Evolutionary conservation across 306 rosid species (phyloP), one percentile per base, ranked within the genome.

Genomic region (Herpetospermum pedunculosum): DNA sequence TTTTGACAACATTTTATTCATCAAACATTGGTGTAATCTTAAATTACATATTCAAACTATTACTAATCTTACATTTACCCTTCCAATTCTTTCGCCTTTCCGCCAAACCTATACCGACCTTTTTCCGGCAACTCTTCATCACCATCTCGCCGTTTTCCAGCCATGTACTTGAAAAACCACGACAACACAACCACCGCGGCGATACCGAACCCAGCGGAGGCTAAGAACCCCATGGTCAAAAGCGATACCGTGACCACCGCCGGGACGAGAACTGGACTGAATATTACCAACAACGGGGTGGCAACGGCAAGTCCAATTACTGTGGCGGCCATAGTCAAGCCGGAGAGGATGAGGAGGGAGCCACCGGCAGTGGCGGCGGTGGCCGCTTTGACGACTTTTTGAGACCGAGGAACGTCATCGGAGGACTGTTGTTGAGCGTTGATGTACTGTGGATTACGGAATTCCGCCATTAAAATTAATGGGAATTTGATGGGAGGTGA

Each of bases 181-280:
- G 94, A 77, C 38, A 87, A 69, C 19, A 89, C 92, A 0, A 88
- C 87, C n/a, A 89, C 19, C 15, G 94, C 92, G 0, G 92, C 93
- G 32, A 85, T 89, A 0, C 97, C 90, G 3, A 93, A 84, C 0
- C 96, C 96, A 0, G 92, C 89, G 0, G 97, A 84, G 3, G 88
- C 75, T 48, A 91, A 48, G 76, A 93, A 93, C 38, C 98, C 98
- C 3, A 74, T 4, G 10, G 77, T 28, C 16, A 93, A 16, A 0
- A 93, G 79, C 0, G 80, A 70, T 4, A 78, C 80, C 0, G 87
- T 26, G 8, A 85, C 75, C 21, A 80, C 73, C 0, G 98, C 91
- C 0, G 98, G 96, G 0, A 93, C 86, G 0, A 93, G 84, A 23
- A 91, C 92, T 1, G 97, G 98, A 11, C 98, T 93, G 87, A 91